These are phyloP conservation scores for Euphrasia confusa DNA, from an alignment of 257 asterid genomes.

Conservation along the genomic window DNA sequence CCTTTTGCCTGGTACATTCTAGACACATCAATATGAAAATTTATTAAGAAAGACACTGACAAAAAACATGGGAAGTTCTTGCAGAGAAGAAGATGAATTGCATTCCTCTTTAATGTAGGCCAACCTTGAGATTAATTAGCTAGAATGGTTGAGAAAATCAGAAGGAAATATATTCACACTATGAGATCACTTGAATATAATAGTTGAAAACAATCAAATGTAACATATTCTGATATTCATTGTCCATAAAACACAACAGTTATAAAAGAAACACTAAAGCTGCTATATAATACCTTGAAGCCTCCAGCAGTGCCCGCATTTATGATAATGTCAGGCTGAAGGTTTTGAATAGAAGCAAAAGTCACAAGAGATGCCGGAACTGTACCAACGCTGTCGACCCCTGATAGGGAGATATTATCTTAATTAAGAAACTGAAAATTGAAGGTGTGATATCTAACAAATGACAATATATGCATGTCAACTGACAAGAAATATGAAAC, in stretches of 20 bases:
- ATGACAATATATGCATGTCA: not conserved
- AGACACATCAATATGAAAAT: constrained; percentile 26
- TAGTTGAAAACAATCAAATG: not conserved
- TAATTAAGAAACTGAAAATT: constrained; percentile 20
- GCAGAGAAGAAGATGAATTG: constrained; percentile 1
- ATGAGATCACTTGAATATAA: not conserved
- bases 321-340: constrained; percentile 82
- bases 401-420: constrained; percentile 35
- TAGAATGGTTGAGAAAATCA: not conserved
- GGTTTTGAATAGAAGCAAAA: constrained; percentile 82
- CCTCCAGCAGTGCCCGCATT: constrained; percentile 99
- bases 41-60: constrained; percentile 7
- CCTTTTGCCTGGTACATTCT: constrained; percentile 77
- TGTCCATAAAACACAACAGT: not conserved
- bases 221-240: no score
- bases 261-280: not conserved
- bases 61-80: constrained; percentile 8
- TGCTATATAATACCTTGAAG: constrained; percentile 58
- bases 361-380: constrained; percentile 79
- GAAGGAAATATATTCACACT: no score
- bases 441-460: not conserved
- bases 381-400: constrained; percentile 91
- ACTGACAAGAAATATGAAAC: constrained; percentile 5
- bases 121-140: not conserved
- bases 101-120: not conserved